Evolutionary conservation across 2,329 filamentous ascomycete genomes (phyloP).

Genomic region (Fusarium hostae): DNA sequence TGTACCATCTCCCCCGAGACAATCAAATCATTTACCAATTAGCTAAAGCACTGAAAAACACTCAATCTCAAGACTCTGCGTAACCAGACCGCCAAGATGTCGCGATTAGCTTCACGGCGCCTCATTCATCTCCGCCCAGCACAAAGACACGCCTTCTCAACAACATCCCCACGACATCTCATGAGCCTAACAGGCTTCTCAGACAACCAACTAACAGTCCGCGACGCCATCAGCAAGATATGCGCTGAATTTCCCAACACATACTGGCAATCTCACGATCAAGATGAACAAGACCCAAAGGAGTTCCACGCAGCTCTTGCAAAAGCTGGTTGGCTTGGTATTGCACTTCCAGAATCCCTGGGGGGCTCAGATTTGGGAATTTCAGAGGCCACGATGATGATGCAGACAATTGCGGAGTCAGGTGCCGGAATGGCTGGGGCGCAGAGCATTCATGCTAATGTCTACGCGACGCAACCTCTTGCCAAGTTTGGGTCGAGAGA

Average conservation of each 20-base stretch:
- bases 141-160: constrained; percentile 48
- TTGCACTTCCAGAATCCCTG: constrained; percentile 78
- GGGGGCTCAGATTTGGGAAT: constrained; percentile 82
- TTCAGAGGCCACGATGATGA: constrained; percentile 86
- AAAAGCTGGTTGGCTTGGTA: constrained; percentile 82
- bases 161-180: constrained; percentile 53
- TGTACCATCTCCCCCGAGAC: neutral
- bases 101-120: constrained; percentile 11
- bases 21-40: neutral
- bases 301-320: constrained; percentile 82
- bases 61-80: neutral
- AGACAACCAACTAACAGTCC: constrained; percentile 76
- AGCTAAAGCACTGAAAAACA: neutral
- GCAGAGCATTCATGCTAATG: constrained; percentile 71
- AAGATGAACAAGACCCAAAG: constrained; percentile 75
- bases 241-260: constrained; percentile 77
- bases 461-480: constrained; percentile 80
- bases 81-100: neutral
- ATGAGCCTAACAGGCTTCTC: constrained; percentile 81
- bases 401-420: constrained; percentile 82
- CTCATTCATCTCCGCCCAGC: constrained; percentile 17
- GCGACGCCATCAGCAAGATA: constrained; percentile 74
- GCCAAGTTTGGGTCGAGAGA: constrained; percentile 76
- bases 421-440: constrained; percentile 82
- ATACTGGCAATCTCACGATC: constrained; percentile 82